A percentile compares a stretch with the other conserved stretches of the same genome.
These are phyloP conservation scores for Curvularia sp. DNA, from an alignment of 2,329 filamentous ascomycete species.

Conservation along the genomic window DNA sequence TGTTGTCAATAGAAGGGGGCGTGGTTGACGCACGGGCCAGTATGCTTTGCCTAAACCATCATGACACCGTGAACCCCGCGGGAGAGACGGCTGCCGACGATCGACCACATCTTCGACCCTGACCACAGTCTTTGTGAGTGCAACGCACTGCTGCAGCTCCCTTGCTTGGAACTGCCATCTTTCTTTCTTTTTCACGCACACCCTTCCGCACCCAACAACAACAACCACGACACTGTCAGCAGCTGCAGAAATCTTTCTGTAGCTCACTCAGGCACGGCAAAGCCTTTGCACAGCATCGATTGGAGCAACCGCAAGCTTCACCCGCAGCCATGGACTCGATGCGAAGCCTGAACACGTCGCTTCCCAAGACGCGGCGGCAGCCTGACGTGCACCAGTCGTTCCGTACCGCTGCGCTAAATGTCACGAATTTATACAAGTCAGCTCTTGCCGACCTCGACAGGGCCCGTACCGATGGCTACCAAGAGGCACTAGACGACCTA, in stretches of 20 bases:
- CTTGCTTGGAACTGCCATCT: constrained; percentile 1
- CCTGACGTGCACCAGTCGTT: constrained; percentile 80
- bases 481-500: constrained; percentile 91
- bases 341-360: constrained; percentile 51
- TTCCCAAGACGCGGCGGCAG: constrained; percentile 48
- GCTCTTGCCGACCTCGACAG: constrained; percentile 79
- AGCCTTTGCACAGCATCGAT: constrained; percentile 5
- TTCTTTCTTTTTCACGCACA: constrained; percentile 1
- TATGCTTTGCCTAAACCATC: constrained; percentile 8
- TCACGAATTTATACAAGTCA: constrained; percentile 95
- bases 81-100: constrained; percentile 1
- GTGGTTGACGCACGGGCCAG: constrained; percentile 2
- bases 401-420: constrained; percentile 88
- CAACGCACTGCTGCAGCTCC: neutral
- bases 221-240: neutral
- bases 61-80: constrained; percentile 20
- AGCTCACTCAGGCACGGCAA: constrained; percentile 10
- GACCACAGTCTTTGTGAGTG: constrained; percentile 20
- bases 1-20: neutral
- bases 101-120: constrained; percentile 6
- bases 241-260: constrained; percentile 8
- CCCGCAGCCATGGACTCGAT: constrained; percentile 48
- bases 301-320: constrained; percentile 1
- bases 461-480: constrained; percentile 82
- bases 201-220: constrained; percentile 1